Evolutionary conservation across 495 filamentous ascomycete genomes (phyloP).

Genomic region (Cercophora scortea): DNA sequence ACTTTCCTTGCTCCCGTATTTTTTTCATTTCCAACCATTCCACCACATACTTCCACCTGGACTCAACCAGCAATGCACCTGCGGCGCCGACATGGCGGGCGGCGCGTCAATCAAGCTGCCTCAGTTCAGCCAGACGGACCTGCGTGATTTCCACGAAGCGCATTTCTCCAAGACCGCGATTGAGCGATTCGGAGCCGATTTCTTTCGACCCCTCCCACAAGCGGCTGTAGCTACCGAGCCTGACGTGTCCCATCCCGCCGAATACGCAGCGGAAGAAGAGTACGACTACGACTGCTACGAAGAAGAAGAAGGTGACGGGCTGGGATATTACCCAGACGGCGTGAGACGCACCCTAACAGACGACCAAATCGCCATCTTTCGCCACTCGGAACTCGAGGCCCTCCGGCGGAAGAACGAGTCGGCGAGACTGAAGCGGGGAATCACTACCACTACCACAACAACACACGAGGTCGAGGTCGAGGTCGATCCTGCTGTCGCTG

Average conservation of each 20-base stretch:
- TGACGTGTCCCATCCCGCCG: neutral
- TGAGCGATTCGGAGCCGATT: conserved; percentile 41
- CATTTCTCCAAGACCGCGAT: conserved; percentile 48
- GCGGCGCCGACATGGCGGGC: conserved; percentile 14
- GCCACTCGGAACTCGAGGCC: conserved; percentile 78
- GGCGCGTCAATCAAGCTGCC: conserved; percentile 18
- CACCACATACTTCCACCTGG: neutral
- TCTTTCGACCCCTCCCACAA: too few species aligned
- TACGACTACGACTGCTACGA: too few species aligned
- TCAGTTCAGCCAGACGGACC: conserved; percentile 60
- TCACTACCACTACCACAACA: neutral
- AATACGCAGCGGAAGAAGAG: conserved; percentile 23
- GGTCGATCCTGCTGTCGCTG: too few species aligned
- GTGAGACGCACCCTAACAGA: conserved; percentile 87
- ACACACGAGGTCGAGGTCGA: neutral
- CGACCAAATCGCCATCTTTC: conserved; percentile 82
- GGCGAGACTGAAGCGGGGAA: conserved; percentile 12
- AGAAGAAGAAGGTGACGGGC: conserved; percentile 49
- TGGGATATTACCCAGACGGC: conserved; percentile 87
- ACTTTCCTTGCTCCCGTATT: neutral
- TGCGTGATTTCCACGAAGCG: conserved; percentile 57
- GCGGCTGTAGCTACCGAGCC: too few species aligned
- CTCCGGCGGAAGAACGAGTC: conserved; percentile 45
- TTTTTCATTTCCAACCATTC: neutral
- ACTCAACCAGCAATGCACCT: neutral